These are phyloP conservation scores for Haplosporangium gracile DNA, from an alignment of 192 early-diverging fungal species.

Conservation along the genomic window DNA sequence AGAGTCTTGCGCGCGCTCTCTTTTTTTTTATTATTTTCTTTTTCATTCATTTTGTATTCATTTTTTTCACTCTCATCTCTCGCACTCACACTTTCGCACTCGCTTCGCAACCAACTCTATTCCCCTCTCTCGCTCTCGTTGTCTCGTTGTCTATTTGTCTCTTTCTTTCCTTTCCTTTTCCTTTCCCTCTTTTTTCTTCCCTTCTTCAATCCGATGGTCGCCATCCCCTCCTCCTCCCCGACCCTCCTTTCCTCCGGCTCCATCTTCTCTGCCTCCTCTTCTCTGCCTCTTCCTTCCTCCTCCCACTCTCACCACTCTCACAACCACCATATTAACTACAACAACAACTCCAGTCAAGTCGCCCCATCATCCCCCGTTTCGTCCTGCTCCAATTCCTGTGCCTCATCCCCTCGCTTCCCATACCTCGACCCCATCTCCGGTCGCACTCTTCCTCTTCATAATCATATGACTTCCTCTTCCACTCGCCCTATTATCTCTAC, in stretches of 20 bases:
- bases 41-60: background rate
- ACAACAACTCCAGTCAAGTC: background rate
- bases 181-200: background rate
- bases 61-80: background rate
- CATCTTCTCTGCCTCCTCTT: conserved; percentile 10
- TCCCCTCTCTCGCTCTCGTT: background rate
- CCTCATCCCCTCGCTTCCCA: conserved; percentile 42
- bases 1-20: too few species aligned
- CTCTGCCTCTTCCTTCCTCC: background rate
- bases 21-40: too few species aligned
- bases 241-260: conserved; percentile 31
- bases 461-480: background rate
- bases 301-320: conserved; percentile 10
- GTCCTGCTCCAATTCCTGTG: conserved; percentile 16
- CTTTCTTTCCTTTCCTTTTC: background rate
- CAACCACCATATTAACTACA: conserved; percentile 15
- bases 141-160: background rate
- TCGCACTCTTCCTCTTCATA: conserved; percentile 13
- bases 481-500: background rate
- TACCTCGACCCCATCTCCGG: conserved; percentile 39
- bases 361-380: conserved; percentile 7
- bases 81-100: background rate
- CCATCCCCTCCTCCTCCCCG: conserved; percentile 35
- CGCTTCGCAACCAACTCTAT: too few species aligned
- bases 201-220: conserved; percentile 18